Evolutionary conservation across 805 yeast genomes (phyloP).

Genomic region (Yarrowia divulgata): DNA sequence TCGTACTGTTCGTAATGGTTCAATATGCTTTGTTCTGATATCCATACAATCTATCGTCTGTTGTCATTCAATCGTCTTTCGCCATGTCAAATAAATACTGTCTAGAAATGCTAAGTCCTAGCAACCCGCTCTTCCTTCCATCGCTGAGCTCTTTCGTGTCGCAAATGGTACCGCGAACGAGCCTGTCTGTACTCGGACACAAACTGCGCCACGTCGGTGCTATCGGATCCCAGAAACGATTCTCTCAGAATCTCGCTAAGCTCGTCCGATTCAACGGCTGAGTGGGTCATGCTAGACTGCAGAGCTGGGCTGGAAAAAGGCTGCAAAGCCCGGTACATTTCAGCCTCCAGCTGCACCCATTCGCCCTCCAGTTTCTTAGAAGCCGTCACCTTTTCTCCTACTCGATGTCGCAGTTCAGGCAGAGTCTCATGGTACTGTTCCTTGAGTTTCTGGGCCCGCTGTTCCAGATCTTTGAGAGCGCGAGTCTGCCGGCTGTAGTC

Average conservation of each 20-base stretch:
- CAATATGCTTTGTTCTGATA: no score
- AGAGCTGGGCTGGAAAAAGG: constrained; percentile 54
- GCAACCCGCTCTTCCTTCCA: constrained; percentile 56
- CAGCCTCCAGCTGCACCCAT: constrained; percentile 52
- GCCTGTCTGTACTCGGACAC: constrained; percentile 54
- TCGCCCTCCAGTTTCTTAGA: constrained; percentile 47
- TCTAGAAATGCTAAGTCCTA: background rate
- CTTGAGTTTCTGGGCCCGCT: constrained; percentile 43
- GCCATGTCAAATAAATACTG: background rate
- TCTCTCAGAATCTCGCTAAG: constrained; percentile 50
- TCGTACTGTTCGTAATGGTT: no score
- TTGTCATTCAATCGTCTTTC: no score
- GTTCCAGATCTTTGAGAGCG: constrained; percentile 25
- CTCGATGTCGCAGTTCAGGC: constrained; percentile 42
- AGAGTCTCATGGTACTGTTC: constrained; percentile 45
- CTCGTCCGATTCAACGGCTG: constrained; percentile 50
- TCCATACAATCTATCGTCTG: no score
- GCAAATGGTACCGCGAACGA: constrained; percentile 55
- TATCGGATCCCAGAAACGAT: constrained; percentile 48
- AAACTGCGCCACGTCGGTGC: constrained; percentile 51
- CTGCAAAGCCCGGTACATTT: constrained; percentile 50
- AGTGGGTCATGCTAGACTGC: constrained; percentile 47
- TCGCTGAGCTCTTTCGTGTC: constrained; percentile 58
- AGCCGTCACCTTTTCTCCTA: constrained; percentile 37
- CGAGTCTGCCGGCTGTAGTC: constrained; percentile 34